Percentiles rank a stretch among this genome's conserved stretches.
Evolutionary conservation across 164 flowering plant species (phyloP).

Genomic region (Umbellularia californica): DNA sequence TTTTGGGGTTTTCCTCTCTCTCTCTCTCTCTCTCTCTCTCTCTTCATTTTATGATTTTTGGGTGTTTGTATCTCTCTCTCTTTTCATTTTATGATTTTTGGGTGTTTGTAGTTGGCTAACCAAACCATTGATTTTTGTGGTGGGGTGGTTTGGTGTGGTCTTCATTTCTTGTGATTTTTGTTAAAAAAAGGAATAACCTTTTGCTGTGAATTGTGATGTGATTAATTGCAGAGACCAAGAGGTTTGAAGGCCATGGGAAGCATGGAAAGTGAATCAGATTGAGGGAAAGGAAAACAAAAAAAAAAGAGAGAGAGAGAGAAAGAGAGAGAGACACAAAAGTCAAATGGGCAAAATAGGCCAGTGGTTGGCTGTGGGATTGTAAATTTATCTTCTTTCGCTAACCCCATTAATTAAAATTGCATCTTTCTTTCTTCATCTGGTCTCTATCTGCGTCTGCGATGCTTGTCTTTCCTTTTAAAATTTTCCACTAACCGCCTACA

Average conservation of each 20-base stretch:
- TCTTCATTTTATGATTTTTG: neutral
- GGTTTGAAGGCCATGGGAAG: constrained; percentile 87
- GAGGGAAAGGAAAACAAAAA: constrained; percentile 37
- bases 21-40: neutral
- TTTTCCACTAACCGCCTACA: too few species aligned
- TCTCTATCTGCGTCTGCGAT: too few species aligned
- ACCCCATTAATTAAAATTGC: neutral
- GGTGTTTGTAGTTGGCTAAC: neutral
- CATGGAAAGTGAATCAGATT: constrained; percentile 76
- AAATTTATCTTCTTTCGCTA: neutral
- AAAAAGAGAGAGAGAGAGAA: neutral
- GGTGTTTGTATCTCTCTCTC: too few species aligned
- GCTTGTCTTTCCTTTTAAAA: too few species aligned
- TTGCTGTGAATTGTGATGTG: too few species aligned
- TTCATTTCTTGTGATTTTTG: neutral
- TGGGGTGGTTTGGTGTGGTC: neutral
- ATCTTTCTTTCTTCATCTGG: neutral
- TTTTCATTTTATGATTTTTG: neutral
- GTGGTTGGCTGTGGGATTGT: neutral
- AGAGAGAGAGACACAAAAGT: neutral
- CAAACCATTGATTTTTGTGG: neutral
- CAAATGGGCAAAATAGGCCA: neutral
- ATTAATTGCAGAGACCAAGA: constrained; percentile 63
- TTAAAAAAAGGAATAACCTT: too few species aligned
- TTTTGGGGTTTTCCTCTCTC: neutral